Base-by-base conservation (phyloP, 192 early-diverging fungal genomes). In the Jimgerdemannia lactiflua region DNA sequence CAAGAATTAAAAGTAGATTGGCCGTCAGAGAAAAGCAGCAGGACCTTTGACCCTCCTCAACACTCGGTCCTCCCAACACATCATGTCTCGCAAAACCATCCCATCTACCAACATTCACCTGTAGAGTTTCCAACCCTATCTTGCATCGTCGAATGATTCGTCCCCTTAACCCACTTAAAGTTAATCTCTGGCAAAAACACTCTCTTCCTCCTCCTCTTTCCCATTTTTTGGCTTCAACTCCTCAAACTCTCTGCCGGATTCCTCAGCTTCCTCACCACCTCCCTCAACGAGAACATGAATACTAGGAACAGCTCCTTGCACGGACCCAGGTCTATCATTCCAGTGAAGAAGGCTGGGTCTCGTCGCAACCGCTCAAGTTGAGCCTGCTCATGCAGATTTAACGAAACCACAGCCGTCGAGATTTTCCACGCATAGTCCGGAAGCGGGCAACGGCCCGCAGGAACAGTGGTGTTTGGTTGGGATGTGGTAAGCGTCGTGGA, bases 291-390 rank as follows among this genome's bases (percentile, higher is more conserved):
- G 70, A 87, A 87, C 3, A 87, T 71, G 65, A 87, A 87, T 41
- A 87, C 84, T 39, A 87, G 74, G 44, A 85, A 87, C 4, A 87
- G 43, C 59, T 87, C 86, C 65, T 87, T 82, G 10, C 83, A 76
- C 7, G 81, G 80, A 10, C 79, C 79, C 0, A 77, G 17, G 68
- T 77, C 73, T 8, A 81, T 39, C 4, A 64, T 64, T 3, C 64
- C 65, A 17, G 69, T 18, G 3, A 40, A 14, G 8, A 75, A 41
- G 19, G 67, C 67, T 4, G 67, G 40, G 40, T 67, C 67, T 8
- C 40, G 8, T 4, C 40, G 19, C 67, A 67, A 8, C 67, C 19
- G 67, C 40, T 81, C 69, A 71, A 81, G 76, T 18, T 75, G 73
- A 18, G 72, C 66, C 39, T 65, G 65, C 42, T 81, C 79, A 4